phyloP scores from a whole-genome alignment of 208 protist genomes.

The Trypanosoma melophagium region DNA sequence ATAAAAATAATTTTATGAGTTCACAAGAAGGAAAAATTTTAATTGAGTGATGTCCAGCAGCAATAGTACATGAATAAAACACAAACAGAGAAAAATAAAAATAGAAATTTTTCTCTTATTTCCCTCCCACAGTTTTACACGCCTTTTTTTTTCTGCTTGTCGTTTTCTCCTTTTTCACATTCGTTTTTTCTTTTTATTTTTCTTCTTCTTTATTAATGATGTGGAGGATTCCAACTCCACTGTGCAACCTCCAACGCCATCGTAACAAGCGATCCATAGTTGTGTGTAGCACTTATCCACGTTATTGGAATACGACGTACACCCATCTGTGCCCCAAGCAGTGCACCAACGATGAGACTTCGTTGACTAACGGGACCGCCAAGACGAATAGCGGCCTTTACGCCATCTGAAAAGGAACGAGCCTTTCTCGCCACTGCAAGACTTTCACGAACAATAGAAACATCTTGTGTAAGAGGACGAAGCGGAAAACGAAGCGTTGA shows the following conservation, averaged over 20 bases:
- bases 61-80: too few species aligned
- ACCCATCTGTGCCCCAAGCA: slow-evolving; percentile 71
- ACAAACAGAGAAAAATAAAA: too few species aligned
- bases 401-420: slow-evolving; percentile 51
- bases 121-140: background rate
- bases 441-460: slow-evolving; percentile 48
- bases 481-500: background rate
- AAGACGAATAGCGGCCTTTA: slow-evolving; percentile 50
- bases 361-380: slow-evolving; percentile 55
- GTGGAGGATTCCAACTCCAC: slow-evolving; percentile 84
- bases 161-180: background rate
- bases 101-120: too few species aligned
- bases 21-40: too few species aligned
- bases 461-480: slow-evolving; percentile 37
- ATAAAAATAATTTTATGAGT: too few species aligned
- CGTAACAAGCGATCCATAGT: slow-evolving; percentile 61
- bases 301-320: slow-evolving; percentile 58
- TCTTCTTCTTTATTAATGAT: slow-evolving; percentile 31
- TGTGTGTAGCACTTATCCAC: slow-evolving; percentile 76
- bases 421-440: slow-evolving; percentile 51
- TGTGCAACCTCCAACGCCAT: slow-evolving; percentile 77
- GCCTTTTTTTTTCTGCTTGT: background rate
- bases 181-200: background rate
- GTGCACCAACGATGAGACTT: slow-evolving; percentile 75
- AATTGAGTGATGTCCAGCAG: too few species aligned